A percentile compares a stretch with the other conserved stretches of the same genome.
Conservation (phyloP, 306 rosid genomes). For the Crotalaria pallida region DNA sequence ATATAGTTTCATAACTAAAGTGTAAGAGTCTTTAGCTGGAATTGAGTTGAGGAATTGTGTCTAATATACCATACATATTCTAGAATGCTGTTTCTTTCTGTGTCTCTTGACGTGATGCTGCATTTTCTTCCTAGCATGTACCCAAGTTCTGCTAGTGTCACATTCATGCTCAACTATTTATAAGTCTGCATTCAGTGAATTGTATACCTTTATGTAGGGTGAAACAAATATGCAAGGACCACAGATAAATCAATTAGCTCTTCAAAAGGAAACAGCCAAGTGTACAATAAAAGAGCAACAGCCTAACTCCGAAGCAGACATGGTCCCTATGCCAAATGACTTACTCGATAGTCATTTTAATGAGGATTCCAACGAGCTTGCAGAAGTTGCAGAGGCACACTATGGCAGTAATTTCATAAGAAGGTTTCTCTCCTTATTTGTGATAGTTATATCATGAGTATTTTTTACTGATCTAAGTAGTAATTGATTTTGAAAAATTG, state of each 20-base stretch:
- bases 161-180: background rate
- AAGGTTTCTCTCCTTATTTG: slow-evolving; percentile 45
- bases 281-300: slow-evolving; percentile 18
- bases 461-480: slow-evolving; percentile 1
- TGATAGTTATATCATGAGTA: slow-evolving; percentile 18
- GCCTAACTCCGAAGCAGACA: slow-evolving; percentile 28
- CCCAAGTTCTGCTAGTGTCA: slow-evolving; percentile 2
- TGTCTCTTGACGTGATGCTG: background rate
- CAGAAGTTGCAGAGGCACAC: slow-evolving; percentile 36
- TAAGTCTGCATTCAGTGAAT: slow-evolving; percentile 19
- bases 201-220: slow-evolving; percentile 43
- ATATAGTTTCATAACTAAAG: background rate
- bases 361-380: slow-evolving; percentile 40
- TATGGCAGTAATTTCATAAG: slow-evolving; percentile 57
- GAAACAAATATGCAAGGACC: slow-evolving; percentile 35
- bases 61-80: background rate
- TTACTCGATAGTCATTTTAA: slow-evolving; percentile 17
- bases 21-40: background rate
- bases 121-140: background rate
- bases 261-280: slow-evolving; percentile 29
- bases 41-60: background rate
- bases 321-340: slow-evolving; percentile 39
- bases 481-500: slow-evolving; percentile 11
- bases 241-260: slow-evolving; percentile 29
- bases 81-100: background rate